Evolutionary conservation across 176 grass and related monocot genomes (phyloP).

Genomic region (Cymbopogon citratus): DNA sequence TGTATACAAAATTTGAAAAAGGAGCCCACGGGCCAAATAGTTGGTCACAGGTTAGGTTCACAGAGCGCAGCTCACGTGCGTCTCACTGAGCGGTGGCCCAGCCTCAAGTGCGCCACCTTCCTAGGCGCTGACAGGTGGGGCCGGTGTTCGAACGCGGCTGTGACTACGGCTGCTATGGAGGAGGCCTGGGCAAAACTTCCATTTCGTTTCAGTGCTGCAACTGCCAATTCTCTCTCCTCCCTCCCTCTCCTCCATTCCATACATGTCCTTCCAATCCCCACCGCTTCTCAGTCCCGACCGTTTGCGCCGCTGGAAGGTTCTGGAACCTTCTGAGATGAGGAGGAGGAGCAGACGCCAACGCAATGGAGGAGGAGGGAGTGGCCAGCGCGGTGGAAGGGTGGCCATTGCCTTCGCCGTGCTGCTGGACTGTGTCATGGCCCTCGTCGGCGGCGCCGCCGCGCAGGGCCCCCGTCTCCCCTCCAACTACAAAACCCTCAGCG

Average conservation of each 20-base stretch:
- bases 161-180: too few relatives aligned
- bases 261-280: background rate
- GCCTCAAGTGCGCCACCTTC: background rate
- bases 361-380: constrained; percentile 17
- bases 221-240: background rate
- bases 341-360: constrained; percentile 1
- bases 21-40: background rate
- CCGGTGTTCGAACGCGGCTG: background rate
- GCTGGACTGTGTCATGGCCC: constrained; percentile 22
- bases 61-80: background rate
- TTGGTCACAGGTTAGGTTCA: background rate
- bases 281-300: background rate
- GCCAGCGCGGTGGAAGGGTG: background rate
- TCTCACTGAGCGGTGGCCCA: background rate
- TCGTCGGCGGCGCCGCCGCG: constrained; percentile 26
- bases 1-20: background rate
- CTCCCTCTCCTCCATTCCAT: background rate
- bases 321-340: constrained; percentile 31
- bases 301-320: background rate
- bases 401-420: constrained; percentile 13
- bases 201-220: background rate
- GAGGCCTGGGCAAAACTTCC: too few relatives aligned
- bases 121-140: background rate
- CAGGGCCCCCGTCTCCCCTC: constrained; percentile 3
- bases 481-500: constrained; percentile 53